These are phyloP conservation scores for Pseudoscleropodium purum DNA, from an alignment of 225 moss, liverwort and hornwort genomes.

Conservation along the genomic window DNA sequence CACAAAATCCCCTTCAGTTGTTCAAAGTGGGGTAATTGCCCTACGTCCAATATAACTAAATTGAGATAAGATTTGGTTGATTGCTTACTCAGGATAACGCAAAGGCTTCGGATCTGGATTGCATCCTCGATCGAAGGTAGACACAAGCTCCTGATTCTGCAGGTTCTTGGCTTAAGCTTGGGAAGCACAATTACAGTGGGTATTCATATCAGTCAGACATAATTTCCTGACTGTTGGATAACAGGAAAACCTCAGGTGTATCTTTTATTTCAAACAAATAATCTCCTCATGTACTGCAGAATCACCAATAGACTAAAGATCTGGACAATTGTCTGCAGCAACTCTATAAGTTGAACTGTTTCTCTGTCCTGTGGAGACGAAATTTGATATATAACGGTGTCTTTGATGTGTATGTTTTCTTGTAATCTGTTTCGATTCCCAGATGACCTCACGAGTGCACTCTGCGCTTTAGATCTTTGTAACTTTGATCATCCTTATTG, in stretches of 20 bases:
- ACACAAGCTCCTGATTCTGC: background rate
- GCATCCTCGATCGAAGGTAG: conserved; percentile 3
- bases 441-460: background rate
- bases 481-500: background rate
- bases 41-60: background rate
- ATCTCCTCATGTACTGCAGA: background rate
- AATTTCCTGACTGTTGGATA: background rate
- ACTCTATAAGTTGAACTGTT: background rate
- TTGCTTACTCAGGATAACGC: conserved; percentile 16
- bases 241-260: background rate
- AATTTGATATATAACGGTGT: background rate
- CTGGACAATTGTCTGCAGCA: background rate
- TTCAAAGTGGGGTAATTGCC: background rate
- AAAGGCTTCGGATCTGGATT: conserved; percentile 15
- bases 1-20: background rate
- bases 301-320: background rate
- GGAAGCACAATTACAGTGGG: background rate
- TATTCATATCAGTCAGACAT: background rate
- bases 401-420: background rate
- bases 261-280: background rate
- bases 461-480: background rate
- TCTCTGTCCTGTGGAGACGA: background rate
- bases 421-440: background rate
- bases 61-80: conserved; percentile 14
- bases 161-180: background rate